Percentiles rank a stretch among this genome's conserved stretches.
Evolutionary conservation across 2,329 filamentous ascomycete genomes (phyloP).

Genomic region (Ceratocystis eucalypticola): DNA sequence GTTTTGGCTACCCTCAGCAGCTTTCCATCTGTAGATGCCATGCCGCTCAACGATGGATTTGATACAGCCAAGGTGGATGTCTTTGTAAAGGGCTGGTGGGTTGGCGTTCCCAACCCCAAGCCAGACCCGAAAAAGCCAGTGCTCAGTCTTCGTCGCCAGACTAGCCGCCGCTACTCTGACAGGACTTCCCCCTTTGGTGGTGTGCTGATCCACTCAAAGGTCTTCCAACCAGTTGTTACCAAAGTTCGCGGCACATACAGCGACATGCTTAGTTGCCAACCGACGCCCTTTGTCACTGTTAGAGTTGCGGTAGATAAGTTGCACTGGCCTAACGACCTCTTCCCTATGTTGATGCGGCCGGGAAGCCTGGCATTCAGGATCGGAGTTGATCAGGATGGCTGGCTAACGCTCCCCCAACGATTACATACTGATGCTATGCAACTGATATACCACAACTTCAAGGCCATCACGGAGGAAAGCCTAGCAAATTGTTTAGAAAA

Average conservation of each 20-base stretch:
- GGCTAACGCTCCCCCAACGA: slow-evolving; percentile 12
- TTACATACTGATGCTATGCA: slow-evolving; percentile 11
- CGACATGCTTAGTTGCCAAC: neutral
- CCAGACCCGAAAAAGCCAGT: neutral
- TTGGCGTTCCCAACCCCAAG: neutral
- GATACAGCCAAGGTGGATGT: neutral
- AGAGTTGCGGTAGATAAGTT: neutral
- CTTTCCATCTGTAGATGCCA: neutral
- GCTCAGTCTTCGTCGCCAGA: neutral
- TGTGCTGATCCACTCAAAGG: slow-evolving; percentile 4
- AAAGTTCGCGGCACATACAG: neutral
- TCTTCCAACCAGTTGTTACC: neutral
- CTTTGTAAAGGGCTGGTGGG: slow-evolving; percentile 10
- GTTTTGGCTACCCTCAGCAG: neutral
- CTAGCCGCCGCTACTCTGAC: neutral
- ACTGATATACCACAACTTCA: slow-evolving; percentile 12
- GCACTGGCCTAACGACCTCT: slow-evolving; percentile 2
- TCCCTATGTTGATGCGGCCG: slow-evolving; percentile 7
- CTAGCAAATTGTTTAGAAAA: neutral
- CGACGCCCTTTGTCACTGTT: slow-evolving; percentile 10
- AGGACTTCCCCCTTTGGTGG: neutral
- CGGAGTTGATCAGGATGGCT: neutral
- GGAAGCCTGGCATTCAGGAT: slow-evolving; percentile 1
- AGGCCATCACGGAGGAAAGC: slow-evolving; percentile 4
- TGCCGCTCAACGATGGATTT: neutral